Evolutionary conservation across 352 stramenopile species (phyloP).

Genomic region (Aphanomyces stellatus): DNA sequence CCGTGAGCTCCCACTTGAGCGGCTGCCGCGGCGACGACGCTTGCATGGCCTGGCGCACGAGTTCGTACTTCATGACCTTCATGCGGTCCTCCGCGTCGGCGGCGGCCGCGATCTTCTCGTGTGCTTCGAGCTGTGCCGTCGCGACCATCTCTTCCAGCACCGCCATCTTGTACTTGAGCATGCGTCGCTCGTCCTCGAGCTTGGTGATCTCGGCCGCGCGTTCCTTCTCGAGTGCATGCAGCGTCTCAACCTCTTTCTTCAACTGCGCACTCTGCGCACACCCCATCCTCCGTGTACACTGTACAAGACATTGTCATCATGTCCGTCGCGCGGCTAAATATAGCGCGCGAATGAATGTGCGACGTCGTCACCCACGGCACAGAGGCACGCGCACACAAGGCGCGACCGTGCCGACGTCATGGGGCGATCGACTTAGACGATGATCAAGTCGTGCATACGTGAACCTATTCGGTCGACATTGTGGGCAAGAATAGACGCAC

Average conservation of each 20-base stretch:
- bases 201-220: constrained; percentile 35
- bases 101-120: constrained; percentile 31
- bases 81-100: constrained; percentile 46
- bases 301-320: too few relatives aligned
- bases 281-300: too few relatives aligned
- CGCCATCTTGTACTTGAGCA: constrained; percentile 47
- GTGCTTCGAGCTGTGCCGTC: constrained; percentile 44
- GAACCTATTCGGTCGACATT: too few relatives aligned
- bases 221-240: constrained; percentile 34
- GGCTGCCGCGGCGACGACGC: constrained; percentile 9
- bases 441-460: too few relatives aligned
- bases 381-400: too few relatives aligned
- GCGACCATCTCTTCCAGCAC: constrained; percentile 43
- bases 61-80: constrained; percentile 67
- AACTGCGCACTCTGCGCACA: constrained; percentile 42
- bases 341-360: too few relatives aligned
- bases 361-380: too few relatives aligned
- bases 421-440: too few relatives aligned
- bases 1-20: constrained; percentile 8
- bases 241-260: constrained; percentile 48
- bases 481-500: too few relatives aligned
- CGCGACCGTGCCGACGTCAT: too few relatives aligned
- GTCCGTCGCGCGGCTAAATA: neutral
- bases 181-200: constrained; percentile 39
- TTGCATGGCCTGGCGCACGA: constrained; percentile 43